phyloP scores from a whole-genome alignment of 73 alveolate species.

The Paramecium sexaurelia region DNA sequence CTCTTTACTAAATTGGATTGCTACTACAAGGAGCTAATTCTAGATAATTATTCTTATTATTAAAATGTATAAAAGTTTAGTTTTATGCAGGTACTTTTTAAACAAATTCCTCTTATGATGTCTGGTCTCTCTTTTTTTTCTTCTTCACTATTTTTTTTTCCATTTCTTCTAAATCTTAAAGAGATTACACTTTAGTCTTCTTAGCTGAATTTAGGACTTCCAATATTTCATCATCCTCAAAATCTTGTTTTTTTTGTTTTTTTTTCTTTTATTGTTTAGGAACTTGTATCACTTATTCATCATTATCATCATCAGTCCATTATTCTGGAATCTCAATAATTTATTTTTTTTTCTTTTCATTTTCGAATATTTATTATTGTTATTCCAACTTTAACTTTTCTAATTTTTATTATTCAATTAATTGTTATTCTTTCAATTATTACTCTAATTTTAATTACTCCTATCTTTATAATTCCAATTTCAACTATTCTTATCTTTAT shows the following conservation, averaged over 20 bases:
- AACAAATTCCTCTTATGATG: not conserved
- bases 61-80: not conserved
- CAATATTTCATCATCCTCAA: not conserved
- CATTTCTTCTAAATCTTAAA: not conserved
- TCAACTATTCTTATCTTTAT: not conserved
- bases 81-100: not conserved
- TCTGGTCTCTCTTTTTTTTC: not conserved
- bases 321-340: not conserved
- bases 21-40: not conserved
- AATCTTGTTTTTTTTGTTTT: not conserved
- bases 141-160: not conserved
- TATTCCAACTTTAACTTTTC: not conserved
- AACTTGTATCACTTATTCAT: not conserved
- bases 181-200: not conserved
- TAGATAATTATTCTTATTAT: not conserved
- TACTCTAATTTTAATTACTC: not conserved
- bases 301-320: constrained; percentile 21
- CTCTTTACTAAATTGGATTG: constrained; percentile 14
- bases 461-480: not conserved
- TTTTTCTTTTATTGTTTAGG: not conserved
- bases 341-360: not conserved
- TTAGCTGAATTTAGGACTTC: not conserved
- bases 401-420: not conserved
- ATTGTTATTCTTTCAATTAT: too few relatives aligned
- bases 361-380: not conserved